Evolutionary conservation across 2,329 filamentous ascomycete species (phyloP).

Genomic region (Emydomyces testavorans): DNA sequence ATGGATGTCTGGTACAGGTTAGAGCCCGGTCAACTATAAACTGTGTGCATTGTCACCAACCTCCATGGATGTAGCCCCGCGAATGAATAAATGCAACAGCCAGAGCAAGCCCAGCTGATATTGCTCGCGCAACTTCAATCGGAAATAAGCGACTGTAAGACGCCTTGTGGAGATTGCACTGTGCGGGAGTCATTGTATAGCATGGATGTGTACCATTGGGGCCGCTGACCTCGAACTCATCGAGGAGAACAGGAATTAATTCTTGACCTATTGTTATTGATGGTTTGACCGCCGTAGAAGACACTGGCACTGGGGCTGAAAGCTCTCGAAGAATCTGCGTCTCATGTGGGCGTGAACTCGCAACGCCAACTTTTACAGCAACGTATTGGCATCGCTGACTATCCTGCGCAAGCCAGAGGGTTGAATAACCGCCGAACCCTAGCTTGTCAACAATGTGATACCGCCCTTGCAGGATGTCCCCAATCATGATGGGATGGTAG

Average conservation of each 20-base stretch:
- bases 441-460: conserved; percentile 17
- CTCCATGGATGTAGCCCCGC: conserved; percentile 20
- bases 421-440: conserved; percentile 20
- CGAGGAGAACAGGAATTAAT: conserved; percentile 12
- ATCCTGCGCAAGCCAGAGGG: conserved; percentile 27
- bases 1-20: conserved; percentile 17
- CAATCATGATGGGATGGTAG: conserved; percentile 16
- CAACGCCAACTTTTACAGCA: conserved; percentile 23
- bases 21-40: neutral
- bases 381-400: conserved; percentile 19
- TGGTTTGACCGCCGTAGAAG: neutral
- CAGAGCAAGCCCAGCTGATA: conserved; percentile 16
- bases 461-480: conserved; percentile 14
- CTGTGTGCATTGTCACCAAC: conserved; percentile 10
- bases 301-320: conserved; percentile 9
- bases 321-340: conserved; percentile 19
- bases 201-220: conserved; percentile 18
- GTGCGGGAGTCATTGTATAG: conserved; percentile 17
- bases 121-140: conserved; percentile 15
- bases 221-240: conserved; percentile 18
- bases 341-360: conserved; percentile 17
- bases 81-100: conserved; percentile 20
- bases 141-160: conserved; percentile 17
- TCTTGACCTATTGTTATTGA: neutral
- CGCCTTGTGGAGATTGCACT: conserved; percentile 18